Evolutionary conservation across 441 rosid genomes (phyloP), one percentile per base, ranked within the genome.

Genomic region (Corymbia calophylla): DNA sequence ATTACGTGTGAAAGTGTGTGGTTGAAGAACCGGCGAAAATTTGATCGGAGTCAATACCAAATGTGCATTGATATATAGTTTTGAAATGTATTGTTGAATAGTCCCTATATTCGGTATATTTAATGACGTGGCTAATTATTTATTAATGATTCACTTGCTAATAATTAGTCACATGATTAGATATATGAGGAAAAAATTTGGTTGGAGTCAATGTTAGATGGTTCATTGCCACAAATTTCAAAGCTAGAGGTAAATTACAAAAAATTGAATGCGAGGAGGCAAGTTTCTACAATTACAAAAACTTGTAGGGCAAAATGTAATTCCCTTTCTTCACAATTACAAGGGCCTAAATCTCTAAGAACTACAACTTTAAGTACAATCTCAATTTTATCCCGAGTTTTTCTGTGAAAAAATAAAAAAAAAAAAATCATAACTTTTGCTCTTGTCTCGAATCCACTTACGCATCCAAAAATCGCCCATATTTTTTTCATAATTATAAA

Each of bases 11-110:
- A 5, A 60, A 15, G 73, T 4, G 19, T 64, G 73, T n/a, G 1
- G 21, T 31, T n/a, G 32, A 31, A n/a, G 39, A n/a, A n/a, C 2
- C 0, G 0, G 0, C 0, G 6, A 64, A 19, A 11, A n/a, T 64
- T n/a, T 64, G 0, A n/a, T 15, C 32, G 3, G 39, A 64, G 6
- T 3, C 0, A 32, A n/a, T n/a, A n/a, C 0, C 0, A n/a, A n/a
- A n/a, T n/a, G 0, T 1, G 21, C 0, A 31, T 31, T n/a, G 73
- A 15, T n/a, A 64, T 64, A n/a, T 0, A n/a, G 0, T 7, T 3
- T 10, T 64, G 21, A 31, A 31, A 14, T 64, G n/a, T 64, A 0
- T 64, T 7, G 16, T 64, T 29, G 44, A 39, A 39, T 39, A 39
- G 44, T 39, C 44, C 44, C 44, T 39, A 39, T 39, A 39, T 39